phyloP scores from a whole-genome alignment of 2,329 filamentous ascomycete species.

The Botrytis fabae region DNA sequence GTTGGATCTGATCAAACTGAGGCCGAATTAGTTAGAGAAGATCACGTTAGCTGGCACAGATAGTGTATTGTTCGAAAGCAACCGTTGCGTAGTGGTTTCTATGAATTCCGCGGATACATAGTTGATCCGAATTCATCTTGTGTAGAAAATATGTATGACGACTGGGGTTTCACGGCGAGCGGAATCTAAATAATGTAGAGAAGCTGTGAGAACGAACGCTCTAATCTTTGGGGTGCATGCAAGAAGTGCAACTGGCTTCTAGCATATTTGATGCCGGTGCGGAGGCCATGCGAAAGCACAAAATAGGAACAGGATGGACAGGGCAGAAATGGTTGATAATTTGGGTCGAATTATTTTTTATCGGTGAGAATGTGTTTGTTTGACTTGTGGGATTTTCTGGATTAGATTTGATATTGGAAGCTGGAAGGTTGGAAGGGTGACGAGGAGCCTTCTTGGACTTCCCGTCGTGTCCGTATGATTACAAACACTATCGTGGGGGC shows the following conservation, averaged over 20 bases:
- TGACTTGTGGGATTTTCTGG: no score
- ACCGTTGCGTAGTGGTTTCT: neutral
- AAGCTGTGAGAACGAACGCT: rapidly evolving
- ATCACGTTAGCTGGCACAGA: neutral
- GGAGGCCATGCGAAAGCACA: neutral
- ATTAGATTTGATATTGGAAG: no score
- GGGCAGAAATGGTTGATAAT: no score
- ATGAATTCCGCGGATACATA: no score
- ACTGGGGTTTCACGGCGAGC: neutral
- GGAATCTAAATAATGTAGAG: neutral
- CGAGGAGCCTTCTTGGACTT: neutral
- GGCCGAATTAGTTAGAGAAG: neutral
- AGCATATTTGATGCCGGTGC: neutral
- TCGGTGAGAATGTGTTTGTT: no score
- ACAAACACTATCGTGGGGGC: neutral
- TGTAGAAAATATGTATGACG: neutral
- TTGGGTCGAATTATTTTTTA: no score
- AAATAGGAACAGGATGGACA: no score
- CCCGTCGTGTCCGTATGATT: neutral
- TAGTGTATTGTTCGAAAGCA: neutral
- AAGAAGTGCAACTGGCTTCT: neutral
- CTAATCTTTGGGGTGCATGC: rapidly evolving
- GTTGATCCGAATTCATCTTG: no score
- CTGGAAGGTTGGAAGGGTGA: no score
- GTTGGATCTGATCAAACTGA: no score